Evolutionary conservation across 2,329 filamentous ascomycete genomes (phyloP).

Genomic region (Exophiala lecanii-corni): DNA sequence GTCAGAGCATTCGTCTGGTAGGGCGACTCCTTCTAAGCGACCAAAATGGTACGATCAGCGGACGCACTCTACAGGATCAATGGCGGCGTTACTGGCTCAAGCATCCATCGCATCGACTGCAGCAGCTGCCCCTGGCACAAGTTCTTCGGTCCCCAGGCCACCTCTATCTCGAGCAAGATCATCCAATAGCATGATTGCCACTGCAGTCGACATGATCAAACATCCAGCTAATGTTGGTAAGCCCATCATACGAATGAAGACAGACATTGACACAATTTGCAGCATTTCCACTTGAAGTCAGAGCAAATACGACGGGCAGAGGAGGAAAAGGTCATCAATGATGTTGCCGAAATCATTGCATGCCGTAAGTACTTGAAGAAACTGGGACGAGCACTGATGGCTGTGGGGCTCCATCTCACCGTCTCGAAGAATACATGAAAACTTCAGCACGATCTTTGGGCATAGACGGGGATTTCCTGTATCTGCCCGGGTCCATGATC

Average conservation of each 20-base stretch:
- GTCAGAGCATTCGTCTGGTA: constrained; percentile 17
- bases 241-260: no score
- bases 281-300: constrained; percentile 15
- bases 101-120: constrained; percentile 13
- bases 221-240: constrained; percentile 14
- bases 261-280: no score
- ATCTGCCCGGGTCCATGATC: constrained; percentile 90
- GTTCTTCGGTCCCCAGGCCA: constrained; percentile 10
- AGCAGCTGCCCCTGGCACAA: constrained; percentile 8
- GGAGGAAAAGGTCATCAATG: constrained; percentile 20
- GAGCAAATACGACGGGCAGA: constrained; percentile 9
- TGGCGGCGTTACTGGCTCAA: constrained; percentile 18
- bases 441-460: constrained; percentile 86
- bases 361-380: constrained; percentile 79
- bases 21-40: constrained; percentile 23
- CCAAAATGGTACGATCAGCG: constrained; percentile 27
- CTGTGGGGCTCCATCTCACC: constrained; percentile 84
- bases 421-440: constrained; percentile 82
- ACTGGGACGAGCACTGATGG: constrained; percentile 81
- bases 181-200: constrained; percentile 18
- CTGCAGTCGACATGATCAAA: constrained; percentile 23
- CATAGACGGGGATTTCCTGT: constrained; percentile 84
- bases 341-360: constrained; percentile 65
- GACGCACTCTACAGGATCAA: constrained; percentile 13
- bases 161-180: constrained; percentile 9